phyloP scores from a whole-genome alignment of 495 filamentous ascomycete genomes.

The Penicillium canescens region DNA sequence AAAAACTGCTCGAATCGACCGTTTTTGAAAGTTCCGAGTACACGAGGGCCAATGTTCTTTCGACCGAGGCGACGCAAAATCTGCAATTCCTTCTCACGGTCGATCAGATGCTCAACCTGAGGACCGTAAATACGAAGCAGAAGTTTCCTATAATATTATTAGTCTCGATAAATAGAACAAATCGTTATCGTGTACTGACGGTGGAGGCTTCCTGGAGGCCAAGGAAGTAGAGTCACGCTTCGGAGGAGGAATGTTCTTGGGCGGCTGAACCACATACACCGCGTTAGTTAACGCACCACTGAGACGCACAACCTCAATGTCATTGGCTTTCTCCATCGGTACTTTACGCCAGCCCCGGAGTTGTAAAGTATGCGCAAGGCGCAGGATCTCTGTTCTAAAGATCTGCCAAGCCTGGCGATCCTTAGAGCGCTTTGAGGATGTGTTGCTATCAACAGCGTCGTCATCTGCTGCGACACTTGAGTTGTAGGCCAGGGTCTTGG shows the following conservation, averaged over 20 bases:
- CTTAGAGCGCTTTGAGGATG: slow-evolving; percentile 49
- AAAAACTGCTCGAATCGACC: slow-evolving; percentile 95
- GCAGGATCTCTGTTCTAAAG: slow-evolving; percentile 91
- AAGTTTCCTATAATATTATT: slow-evolving; percentile 60
- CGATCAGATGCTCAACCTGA: slow-evolving; percentile 93
- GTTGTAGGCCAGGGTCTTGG: slow-evolving; percentile 76
- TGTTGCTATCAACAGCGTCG: slow-evolving; percentile 25
- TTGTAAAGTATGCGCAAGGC: slow-evolving; percentile 81
- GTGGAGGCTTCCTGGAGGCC: slow-evolving; percentile 51
- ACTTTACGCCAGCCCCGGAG: slow-evolving; percentile 89
- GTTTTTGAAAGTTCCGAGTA: slow-evolving; percentile 91
- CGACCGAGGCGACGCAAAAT: slow-evolving; percentile 84
- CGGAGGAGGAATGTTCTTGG: slow-evolving; percentile 50
- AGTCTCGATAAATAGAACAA: slow-evolving; percentile 6
- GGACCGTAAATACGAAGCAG: slow-evolving; percentile 93
- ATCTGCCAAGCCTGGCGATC: slow-evolving; percentile 71
- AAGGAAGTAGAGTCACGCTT: slow-evolving; percentile 37
- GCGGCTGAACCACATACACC: slow-evolving; percentile 90
- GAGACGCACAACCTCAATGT: slow-evolving; percentile 80
- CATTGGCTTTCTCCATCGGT: slow-evolving; percentile 64
- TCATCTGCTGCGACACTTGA: slow-evolving; percentile 57
- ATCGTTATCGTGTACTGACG: slow-evolving; percentile 35
- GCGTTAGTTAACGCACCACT: slow-evolving; percentile 96
- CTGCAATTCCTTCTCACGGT: slow-evolving; percentile 83
- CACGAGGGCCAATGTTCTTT: slow-evolving; percentile 88